Conservation (phyloP, 225 moss, liverwort and hornwort genomes). For the Lunularia cruciata region DNA sequence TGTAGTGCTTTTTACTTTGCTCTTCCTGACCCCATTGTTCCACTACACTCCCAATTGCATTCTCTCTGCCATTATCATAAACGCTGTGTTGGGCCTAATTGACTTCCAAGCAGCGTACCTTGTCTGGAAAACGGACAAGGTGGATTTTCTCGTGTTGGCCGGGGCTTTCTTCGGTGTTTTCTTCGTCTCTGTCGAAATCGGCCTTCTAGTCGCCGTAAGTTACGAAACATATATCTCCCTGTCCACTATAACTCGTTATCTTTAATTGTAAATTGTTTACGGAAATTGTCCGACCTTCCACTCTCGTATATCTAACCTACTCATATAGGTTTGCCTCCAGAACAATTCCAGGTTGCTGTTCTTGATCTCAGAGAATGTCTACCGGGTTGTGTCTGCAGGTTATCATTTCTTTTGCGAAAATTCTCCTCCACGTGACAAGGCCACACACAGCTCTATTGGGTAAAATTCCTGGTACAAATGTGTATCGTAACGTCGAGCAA, state of each 20-base stretch:
- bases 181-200: slow-evolving; percentile 57
- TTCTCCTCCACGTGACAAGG: slow-evolving; percentile 53
- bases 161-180: slow-evolving; percentile 62
- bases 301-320: no score
- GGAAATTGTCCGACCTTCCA: no score
- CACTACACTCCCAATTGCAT: slow-evolving; percentile 56
- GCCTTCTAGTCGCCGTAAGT: slow-evolving; percentile 55
- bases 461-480: slow-evolving; percentile 51
- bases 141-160: slow-evolving; percentile 58
- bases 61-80: slow-evolving; percentile 59
- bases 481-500: slow-evolving; percentile 45
- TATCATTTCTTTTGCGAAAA: slow-evolving; percentile 44
- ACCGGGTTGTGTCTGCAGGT: slow-evolving; percentile 35
- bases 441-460: slow-evolving; percentile 54
- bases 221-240: no score
- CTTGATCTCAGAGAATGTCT: no score
- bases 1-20: slow-evolving; percentile 50
- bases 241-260: no score
- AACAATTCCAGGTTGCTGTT: no score
- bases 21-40: slow-evolving; percentile 57
- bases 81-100: slow-evolving; percentile 47
- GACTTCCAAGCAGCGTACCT: slow-evolving; percentile 55
- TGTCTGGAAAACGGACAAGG: slow-evolving; percentile 76
- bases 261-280: no score
- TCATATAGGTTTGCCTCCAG: no score